Conservation (phyloP, 169 alveolate genomes). For the Perkinsus olseni region DNA sequence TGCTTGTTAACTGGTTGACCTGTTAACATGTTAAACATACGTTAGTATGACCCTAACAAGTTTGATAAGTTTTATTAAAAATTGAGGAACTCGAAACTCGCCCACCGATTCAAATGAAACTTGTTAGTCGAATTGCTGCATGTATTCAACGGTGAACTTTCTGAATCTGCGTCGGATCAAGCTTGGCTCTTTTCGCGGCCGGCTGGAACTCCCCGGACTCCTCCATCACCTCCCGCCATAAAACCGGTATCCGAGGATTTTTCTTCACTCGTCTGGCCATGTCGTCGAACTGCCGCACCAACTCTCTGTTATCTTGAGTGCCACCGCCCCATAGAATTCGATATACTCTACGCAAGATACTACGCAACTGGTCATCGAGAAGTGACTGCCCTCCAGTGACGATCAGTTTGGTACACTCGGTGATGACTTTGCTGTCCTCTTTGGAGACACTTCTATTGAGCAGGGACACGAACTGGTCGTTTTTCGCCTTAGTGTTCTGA, state of each 20-base stretch:
- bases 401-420: background rate
- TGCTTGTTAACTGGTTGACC: too few relatives aligned
- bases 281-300: background rate
- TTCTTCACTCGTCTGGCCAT: background rate
- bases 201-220: background rate
- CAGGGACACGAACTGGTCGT: background rate
- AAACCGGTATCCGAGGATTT: background rate
- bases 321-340: background rate
- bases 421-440: background rate
- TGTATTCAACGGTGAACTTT: background rate
- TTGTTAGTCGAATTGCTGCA: background rate
- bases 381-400: background rate
- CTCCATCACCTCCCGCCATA: background rate
- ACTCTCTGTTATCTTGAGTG: background rate
- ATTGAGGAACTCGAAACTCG: too few relatives aligned
- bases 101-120: too few relatives aligned
- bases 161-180: background rate
- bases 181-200: background rate
- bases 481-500: background rate
- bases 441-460: background rate
- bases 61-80: too few relatives aligned
- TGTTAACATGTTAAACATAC: too few relatives aligned
- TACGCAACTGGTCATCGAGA: background rate
- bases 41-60: too few relatives aligned
- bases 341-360: background rate